Evolutionary conservation across 2,329 filamentous ascomycete genomes (phyloP).

Genomic region (Trichophyton schoenleinii): DNA sequence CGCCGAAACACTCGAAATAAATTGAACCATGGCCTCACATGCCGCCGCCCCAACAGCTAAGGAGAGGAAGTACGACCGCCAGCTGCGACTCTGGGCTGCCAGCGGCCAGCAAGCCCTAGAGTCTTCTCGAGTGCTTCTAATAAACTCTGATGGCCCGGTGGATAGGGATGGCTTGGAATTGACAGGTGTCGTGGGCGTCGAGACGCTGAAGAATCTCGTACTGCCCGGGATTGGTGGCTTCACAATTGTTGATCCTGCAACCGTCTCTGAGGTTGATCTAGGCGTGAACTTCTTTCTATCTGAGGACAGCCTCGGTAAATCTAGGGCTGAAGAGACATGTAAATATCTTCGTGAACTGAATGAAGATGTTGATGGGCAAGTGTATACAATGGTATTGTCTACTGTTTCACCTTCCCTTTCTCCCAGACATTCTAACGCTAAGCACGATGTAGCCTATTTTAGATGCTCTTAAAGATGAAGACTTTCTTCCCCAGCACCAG

Average conservation of each 20-base stretch:
- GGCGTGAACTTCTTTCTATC: constrained; percentile 97
- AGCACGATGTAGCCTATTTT: constrained; percentile 21
- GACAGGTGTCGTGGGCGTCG: constrained; percentile 73
- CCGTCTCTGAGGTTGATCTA: constrained; percentile 69
- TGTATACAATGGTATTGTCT: constrained; percentile 42
- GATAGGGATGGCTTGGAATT: constrained; percentile 35
- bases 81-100: constrained; percentile 89
- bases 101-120: constrained; percentile 83
- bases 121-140: constrained; percentile 74
- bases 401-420: background rate
- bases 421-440: constrained; percentile 5
- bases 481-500: constrained; percentile 40
- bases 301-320: constrained; percentile 60
- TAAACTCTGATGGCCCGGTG: constrained; percentile 53
- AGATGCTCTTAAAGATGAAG: constrained; percentile 26
- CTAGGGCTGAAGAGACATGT: constrained; percentile 64
- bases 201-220: constrained; percentile 94
- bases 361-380: constrained; percentile 74
- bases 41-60: constrained; percentile 44
- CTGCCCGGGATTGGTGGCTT: constrained; percentile 84
- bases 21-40: constrained; percentile 13
- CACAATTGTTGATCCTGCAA: constrained; percentile 70
- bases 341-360: constrained; percentile 77
- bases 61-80: constrained; percentile 78
- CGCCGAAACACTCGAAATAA: background rate